Conservation (phyloP, 768 basidiomycete species). For the Hysterangium stoloniferum region DNA sequence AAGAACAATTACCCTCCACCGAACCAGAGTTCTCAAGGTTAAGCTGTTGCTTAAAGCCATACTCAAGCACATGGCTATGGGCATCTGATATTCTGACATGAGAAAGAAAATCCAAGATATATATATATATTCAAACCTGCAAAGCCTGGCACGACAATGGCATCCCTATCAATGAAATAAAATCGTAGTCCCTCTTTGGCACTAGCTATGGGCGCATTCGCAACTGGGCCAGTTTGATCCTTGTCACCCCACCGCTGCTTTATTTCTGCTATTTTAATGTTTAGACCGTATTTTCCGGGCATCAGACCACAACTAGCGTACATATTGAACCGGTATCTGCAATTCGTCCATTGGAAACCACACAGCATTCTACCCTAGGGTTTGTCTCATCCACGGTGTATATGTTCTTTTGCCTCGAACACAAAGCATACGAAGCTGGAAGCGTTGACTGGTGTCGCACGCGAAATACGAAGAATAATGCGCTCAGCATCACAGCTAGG, state of each 20-base stretch:
- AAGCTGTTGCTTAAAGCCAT: slow-evolving; percentile 65
- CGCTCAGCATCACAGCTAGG: background rate
- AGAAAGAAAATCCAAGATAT: background rate
- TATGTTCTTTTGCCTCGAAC: slow-evolving; percentile 41
- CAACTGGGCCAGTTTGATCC: slow-evolving; percentile 17
- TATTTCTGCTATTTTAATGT: background rate
- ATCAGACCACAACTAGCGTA: slow-evolving; percentile 28
- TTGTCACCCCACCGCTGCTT: slow-evolving; percentile 21
- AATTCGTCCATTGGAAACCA: slow-evolving; percentile 42
- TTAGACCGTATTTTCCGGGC: background rate
- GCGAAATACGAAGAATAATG: background rate
- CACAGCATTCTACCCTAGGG: slow-evolving; percentile 53
- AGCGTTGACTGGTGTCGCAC: background rate
- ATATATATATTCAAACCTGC: slow-evolving; percentile 39
- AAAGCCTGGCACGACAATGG: slow-evolving; percentile 64
- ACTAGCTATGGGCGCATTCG: slow-evolving; percentile 10
- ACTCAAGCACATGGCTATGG: slow-evolving; percentile 70
- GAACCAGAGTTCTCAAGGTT: slow-evolving; percentile 51
- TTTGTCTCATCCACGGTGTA: slow-evolving; percentile 59
- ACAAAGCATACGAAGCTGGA: slow-evolving; percentile 44
- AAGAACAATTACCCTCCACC: slow-evolving; percentile 39
- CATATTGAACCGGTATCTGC: slow-evolving; percentile 40
- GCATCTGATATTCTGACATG: slow-evolving; percentile 42
- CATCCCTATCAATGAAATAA: slow-evolving; percentile 43
- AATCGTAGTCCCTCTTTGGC: slow-evolving; percentile 27